These are phyloP conservation scores for Smittium mucronatum DNA, from an alignment of 371 early-diverging fungal species.

Conservation along the genomic window DNA sequence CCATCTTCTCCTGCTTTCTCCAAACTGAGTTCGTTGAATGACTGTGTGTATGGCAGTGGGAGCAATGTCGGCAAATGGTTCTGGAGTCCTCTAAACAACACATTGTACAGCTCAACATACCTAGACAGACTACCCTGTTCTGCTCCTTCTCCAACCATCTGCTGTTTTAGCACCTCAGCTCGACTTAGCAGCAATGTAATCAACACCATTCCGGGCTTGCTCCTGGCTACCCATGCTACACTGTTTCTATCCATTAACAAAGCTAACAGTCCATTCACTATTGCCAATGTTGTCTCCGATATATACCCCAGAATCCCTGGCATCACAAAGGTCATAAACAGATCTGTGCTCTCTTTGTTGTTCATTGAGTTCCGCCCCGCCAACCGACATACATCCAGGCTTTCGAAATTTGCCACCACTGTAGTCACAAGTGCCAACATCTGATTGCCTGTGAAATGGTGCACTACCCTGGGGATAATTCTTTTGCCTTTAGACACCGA, in stretches of 20 bases:
- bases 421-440: slow-evolving; percentile 58
- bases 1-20: slow-evolving; percentile 53
- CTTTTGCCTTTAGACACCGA: slow-evolving; percentile 75
- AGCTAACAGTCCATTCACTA: slow-evolving; percentile 60
- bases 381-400: slow-evolving; percentile 65
- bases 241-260: slow-evolving; percentile 76
- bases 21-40: slow-evolving; percentile 11
- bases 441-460: slow-evolving; percentile 64
- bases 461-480: slow-evolving; percentile 67
- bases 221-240: too few relatives aligned
- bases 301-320: slow-evolving; percentile 68
- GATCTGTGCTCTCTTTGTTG: slow-evolving; percentile 52
- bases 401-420: slow-evolving; percentile 65
- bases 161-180: too few relatives aligned
- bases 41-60: slow-evolving; percentile 21
- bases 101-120: slow-evolving; percentile 59
- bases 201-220: too few relatives aligned
- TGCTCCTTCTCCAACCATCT: too few relatives aligned
- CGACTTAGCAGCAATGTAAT: too few relatives aligned
- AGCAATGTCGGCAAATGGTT: slow-evolving; percentile 56
- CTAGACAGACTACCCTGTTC: too few relatives aligned
- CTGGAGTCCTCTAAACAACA: slow-evolving; percentile 61
- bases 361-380: slow-evolving; percentile 21
- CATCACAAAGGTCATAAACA: slow-evolving; percentile 69
- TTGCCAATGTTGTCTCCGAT: slow-evolving; percentile 64